Conservation (phyloP, 2,329 filamentous ascomycete genomes). For the Ophiosphaerella narmari region DNA sequence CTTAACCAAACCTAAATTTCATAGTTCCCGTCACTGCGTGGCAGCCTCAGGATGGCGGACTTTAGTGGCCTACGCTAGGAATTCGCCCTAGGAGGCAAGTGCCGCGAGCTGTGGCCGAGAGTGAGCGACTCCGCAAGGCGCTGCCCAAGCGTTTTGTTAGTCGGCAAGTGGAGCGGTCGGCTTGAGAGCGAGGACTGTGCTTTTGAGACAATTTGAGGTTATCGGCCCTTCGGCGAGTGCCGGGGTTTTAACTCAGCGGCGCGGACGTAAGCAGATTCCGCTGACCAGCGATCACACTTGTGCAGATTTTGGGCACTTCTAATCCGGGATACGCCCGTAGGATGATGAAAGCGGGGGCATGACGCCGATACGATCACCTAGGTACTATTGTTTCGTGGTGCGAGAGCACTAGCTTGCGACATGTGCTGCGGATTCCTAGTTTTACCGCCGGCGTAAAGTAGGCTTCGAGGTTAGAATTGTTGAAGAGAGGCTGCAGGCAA, state of each 20-base stretch:
- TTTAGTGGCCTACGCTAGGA: constrained; percentile 2
- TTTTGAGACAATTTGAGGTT: constrained; percentile 3
- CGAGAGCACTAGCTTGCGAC: constrained; percentile 7
- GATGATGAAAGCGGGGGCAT: not conserved
- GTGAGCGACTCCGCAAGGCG: constrained; percentile 3
- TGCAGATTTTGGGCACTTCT: not conserved
- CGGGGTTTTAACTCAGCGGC: not conserved
- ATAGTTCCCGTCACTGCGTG: constrained; percentile 5
- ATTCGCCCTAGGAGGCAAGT: constrained; percentile 3
- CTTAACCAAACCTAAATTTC: constrained; percentile 1
- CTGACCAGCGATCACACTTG: not conserved
- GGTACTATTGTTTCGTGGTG: constrained; percentile 1
- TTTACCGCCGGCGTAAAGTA: not conserved
- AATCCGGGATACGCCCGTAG: not conserved
- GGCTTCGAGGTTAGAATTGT: not conserved
- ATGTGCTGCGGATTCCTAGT: constrained; percentile 5
- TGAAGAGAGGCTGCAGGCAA: constrained; percentile 7
- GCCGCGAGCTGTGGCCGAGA: constrained; percentile 4
- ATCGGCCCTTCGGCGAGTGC: constrained; percentile 6
- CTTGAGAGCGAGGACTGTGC: not conserved
- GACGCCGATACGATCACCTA: constrained; percentile 1
- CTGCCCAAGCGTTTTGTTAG: not conserved
- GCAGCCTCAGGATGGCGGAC: constrained; percentile 3
- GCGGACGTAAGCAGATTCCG: constrained; percentile 1
- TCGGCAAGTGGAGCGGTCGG: constrained; percentile 1